phyloP scores from a whole-genome alignment of 2,329 filamentous ascomycete genomes.

The Cytospora piceicola region DNA sequence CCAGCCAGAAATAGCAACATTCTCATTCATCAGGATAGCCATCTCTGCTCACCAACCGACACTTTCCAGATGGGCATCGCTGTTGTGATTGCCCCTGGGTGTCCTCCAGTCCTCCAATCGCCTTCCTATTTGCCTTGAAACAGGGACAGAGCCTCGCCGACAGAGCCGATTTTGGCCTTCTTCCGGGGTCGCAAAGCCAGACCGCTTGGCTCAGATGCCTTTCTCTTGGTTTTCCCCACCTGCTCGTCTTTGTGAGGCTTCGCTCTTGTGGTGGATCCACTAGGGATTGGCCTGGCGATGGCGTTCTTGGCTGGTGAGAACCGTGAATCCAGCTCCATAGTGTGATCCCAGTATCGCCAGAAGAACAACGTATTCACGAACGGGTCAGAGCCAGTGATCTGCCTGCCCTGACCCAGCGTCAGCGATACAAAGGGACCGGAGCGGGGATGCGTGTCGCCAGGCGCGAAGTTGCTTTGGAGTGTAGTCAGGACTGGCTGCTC shows the following conservation, averaged over 20 bases:
- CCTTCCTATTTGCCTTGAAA: neutral
- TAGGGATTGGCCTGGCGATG: neutral
- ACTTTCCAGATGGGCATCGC: neutral
- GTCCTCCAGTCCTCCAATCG: neutral
- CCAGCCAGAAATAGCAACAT: neutral
- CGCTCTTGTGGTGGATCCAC: neutral
- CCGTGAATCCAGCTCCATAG: neutral
- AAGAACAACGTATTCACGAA: conserved; percentile 7
- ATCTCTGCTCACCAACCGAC: neutral
- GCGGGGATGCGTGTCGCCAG: neutral
- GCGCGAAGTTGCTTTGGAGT: neutral
- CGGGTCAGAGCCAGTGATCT: neutral
- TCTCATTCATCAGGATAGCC: neutral
- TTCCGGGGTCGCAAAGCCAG: conserved; percentile 5
- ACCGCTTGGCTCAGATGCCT: too few species aligned
- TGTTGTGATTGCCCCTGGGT: neutral
- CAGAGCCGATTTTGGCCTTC: neutral
- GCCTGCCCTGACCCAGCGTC: conserved; percentile 9
- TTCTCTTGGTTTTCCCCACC: neutral
- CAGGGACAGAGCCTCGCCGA: conserved; percentile 6
- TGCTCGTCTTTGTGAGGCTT: neutral
- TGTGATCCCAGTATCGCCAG: conserved; percentile 21
- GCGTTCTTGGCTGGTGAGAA: neutral
- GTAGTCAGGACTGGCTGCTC: neutral
- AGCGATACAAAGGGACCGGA: conserved; percentile 18